Evolutionary conservation across 345 rosid genomes (phyloP), one percentile per base, ranked within the genome.

Genomic region (Brassica cretica): DNA sequence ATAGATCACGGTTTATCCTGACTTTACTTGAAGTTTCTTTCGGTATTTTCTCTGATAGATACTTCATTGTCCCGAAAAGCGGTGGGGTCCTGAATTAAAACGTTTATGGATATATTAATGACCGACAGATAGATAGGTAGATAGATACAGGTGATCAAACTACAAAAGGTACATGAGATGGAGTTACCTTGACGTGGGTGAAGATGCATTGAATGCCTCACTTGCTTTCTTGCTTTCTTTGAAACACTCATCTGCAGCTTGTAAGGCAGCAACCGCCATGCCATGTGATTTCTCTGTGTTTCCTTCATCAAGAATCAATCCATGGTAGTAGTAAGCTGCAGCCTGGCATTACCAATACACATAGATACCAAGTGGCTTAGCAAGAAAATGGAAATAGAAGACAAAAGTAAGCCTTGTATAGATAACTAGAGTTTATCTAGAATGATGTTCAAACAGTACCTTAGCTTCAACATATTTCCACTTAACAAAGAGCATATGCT

Each of bases 291-390:
- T 93, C 87, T 96, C 98, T 1, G 99, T 93, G 85, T 90, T 93
- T 46, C 98, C 98, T 81, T 93, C 99, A 14, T 96, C 98, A 74
- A 96, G 95, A 74, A 96, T 91, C 85, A 96, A 78, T 46, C 99
- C 99, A 49, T 96, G 99, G 82, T 96, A 96, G 82, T 93, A 96
- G 86, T 96, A 96, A 56, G 99, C 99, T 55, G 93, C 99, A 75
- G 96, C 96, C 99, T 77, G 67, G 29, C 8, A 71, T 64, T 27
- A 39, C 7, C 58, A 39, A 77, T n/a, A 27, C 64, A 59, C 58
- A 78, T 24, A 67, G 33, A 72, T 32, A 66, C 66, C 51, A 18
- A 77, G 25, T 64, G 16, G 64, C 66, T 77, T 27, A 64, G 71
- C 35, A 5, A 32, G 7, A 5, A 32, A 32, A 32, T 27, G 32